These are phyloP conservation scores for Hyparrhenia diplandra DNA, from an alignment of 176 grass and related monocot genomes.

Conservation along the genomic window DNA sequence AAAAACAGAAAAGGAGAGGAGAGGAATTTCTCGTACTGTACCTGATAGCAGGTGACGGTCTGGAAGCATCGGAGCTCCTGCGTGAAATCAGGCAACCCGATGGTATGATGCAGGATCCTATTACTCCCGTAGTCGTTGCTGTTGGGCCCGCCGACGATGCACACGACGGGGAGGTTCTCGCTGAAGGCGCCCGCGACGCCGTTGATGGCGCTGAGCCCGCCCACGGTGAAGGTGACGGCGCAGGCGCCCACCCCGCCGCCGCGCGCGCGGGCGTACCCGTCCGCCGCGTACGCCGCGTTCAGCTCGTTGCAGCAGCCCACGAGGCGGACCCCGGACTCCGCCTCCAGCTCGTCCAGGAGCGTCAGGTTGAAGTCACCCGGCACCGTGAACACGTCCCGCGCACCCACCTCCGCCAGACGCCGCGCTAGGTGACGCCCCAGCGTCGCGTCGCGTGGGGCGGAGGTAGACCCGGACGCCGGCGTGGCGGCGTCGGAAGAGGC, in stretches of 20 bases:
- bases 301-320: slow-evolving; percentile 88
- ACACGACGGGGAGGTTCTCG: slow-evolving; percentile 55
- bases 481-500: neutral
- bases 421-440: slow-evolving; percentile 57
- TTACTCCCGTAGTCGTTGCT: slow-evolving; percentile 63
- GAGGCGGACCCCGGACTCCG: slow-evolving; percentile 45
- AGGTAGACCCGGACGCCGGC: neutral
- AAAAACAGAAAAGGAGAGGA: too few relatives aligned
- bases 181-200: slow-evolving; percentile 53
- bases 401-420: slow-evolving; percentile 45
- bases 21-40: neutral
- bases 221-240: slow-evolving; percentile 62
- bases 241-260: slow-evolving; percentile 41
- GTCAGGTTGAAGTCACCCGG: slow-evolving; percentile 67
- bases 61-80: slow-evolving; percentile 65
- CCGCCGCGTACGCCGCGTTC: slow-evolving; percentile 66
- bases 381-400: slow-evolving; percentile 37
- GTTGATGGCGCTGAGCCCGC: slow-evolving; percentile 63
- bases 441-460: slow-evolving; percentile 12
- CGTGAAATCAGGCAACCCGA: slow-evolving; percentile 38
- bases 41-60: slow-evolving; percentile 60
- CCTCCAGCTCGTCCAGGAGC: slow-evolving; percentile 60
- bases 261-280: slow-evolving; percentile 51
- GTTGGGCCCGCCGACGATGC: slow-evolving; percentile 42
- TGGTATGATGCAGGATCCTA: slow-evolving; percentile 51